Evolutionary conservation across 192 early-diverging fungal species (phyloP), one percentile per base, ranked within the genome.

Genomic region (Linderina pennispora): DNA sequence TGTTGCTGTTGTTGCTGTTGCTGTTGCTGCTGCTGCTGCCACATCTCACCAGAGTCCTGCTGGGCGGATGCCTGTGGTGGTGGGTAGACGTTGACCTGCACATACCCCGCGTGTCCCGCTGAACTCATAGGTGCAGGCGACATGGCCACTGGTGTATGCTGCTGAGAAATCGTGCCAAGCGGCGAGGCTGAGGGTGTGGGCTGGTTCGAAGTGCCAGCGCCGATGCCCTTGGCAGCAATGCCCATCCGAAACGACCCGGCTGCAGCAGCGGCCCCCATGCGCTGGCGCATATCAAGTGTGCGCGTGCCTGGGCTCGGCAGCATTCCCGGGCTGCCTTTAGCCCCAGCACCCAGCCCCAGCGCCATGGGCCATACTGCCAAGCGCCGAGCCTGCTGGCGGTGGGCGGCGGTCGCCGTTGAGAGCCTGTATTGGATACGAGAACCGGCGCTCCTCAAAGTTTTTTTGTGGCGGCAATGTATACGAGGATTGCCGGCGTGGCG

Each of bases 401-500:
- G 48, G 62, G 4, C 62, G 48, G 22, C 35, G 48, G 2, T 69
- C 58, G 22, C 50, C 57, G 39, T 52, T 58, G 9, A 63, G 20
- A 6, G 53, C 22, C 48, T 71, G 67, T 1, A 43, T 71, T 1
- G 67, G 67, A 39, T 71, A 58, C 16, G 67, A 71, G 28, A 71
- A 71, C 2, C 67, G 67, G 2, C 67, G 55, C 39, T 71, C 67
- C 33, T 71, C 67, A 48, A 71, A 71, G 2, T 55, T 48, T 28
- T 71, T 71, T 46, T 42, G 61, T 8, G 67, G 67, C 6, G 67
- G 67, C 7, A 71, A 56, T 15, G 67, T 71, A 40, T 71, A 59
- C 17, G 67, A 71, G 3, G 67, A 71, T 36, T 71, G 67, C 31
- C 67, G 60, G 4, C 67, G 67, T 16, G 61, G 56, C 4, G 67